phyloP scores from a whole-genome alignment of 2,329 filamentous ascomycete genomes.

The Arthrobotrys pseudoclavata region DNA sequence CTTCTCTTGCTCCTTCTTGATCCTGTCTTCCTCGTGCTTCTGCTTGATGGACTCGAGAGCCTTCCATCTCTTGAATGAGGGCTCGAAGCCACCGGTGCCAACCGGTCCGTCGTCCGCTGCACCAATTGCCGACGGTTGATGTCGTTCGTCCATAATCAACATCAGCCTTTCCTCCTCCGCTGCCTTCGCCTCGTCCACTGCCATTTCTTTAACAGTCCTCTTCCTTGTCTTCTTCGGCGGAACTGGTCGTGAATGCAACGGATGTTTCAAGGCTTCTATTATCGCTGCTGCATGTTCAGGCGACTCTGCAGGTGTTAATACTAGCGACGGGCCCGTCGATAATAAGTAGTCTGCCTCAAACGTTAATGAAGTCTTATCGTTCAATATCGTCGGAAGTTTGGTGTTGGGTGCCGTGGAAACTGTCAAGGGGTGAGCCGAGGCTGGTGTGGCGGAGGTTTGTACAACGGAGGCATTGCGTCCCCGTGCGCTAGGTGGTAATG shows the following conservation, averaged over 20 bases:
- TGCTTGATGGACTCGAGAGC: constrained; percentile 86
- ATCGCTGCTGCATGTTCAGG: constrained; percentile 78
- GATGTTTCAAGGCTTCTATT: constrained; percentile 79
- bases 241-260: constrained; percentile 80
- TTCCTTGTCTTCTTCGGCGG: constrained; percentile 91
- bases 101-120: constrained; percentile 81
- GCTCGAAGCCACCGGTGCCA: constrained; percentile 81
- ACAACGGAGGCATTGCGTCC: constrained; percentile 73
- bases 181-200: constrained; percentile 90
- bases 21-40: constrained; percentile 76
- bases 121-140: constrained; percentile 71
- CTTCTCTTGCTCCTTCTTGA: constrained; percentile 75
- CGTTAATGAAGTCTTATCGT: constrained; percentile 78
- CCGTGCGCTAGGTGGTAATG: constrained; percentile 69
- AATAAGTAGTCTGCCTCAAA: constrained; percentile 83
- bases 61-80: constrained; percentile 91
- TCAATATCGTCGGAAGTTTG: constrained; percentile 78
- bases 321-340: constrained; percentile 79
- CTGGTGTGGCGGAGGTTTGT: constrained; percentile 68
- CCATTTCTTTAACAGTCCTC: constrained; percentile 92
- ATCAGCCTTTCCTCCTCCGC: constrained; percentile 92
- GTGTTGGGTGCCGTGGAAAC: constrained; percentile 73
- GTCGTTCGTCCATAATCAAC: constrained; percentile 89
- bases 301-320: constrained; percentile 80
- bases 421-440: constrained; percentile 65